Conservation (phyloP, 352 stramenopile species). For the Phytophthora pistaciae region DNA sequence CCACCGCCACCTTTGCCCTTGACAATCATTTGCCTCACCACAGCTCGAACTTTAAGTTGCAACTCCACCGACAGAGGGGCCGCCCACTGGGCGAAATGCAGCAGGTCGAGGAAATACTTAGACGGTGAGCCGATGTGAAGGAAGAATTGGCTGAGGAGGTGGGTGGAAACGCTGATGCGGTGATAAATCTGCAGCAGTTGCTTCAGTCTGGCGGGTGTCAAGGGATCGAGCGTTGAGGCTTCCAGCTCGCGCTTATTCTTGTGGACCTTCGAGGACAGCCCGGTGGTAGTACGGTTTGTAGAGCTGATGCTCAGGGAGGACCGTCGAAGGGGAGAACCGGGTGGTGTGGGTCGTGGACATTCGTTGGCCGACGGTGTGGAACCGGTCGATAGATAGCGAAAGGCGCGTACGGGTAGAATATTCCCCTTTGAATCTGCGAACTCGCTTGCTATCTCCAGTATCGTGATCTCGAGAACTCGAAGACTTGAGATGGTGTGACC, state of each 20-base stretch:
- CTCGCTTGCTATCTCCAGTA: constrained; percentile 41
- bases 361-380: background rate
- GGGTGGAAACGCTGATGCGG: constrained; percentile 45
- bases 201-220: constrained; percentile 50
- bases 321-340: constrained; percentile 14
- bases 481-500: constrained; percentile 33
- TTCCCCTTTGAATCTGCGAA: constrained; percentile 26
- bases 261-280: constrained; percentile 7
- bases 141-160: constrained; percentile 67
- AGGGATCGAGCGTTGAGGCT: constrained; percentile 32
- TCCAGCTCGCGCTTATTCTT: constrained; percentile 31
- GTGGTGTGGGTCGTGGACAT: background rate
- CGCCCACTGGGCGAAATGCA: constrained; percentile 52
- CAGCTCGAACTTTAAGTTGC: constrained; percentile 40
- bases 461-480: constrained; percentile 41
- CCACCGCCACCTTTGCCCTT: constrained; percentile 58
- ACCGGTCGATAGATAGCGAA: constrained; percentile 40
- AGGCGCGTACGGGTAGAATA: constrained; percentile 35
- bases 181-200: constrained; percentile 38
- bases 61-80: constrained; percentile 45
- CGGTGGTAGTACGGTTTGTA: background rate
- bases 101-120: constrained; percentile 56
- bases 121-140: constrained; percentile 50
- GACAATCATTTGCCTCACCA: constrained; percentile 51
- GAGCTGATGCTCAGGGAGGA: constrained; percentile 5